phyloP scores from a whole-genome alignment of 352 stramenopile species.

The Pythium insidiosum region DNA sequence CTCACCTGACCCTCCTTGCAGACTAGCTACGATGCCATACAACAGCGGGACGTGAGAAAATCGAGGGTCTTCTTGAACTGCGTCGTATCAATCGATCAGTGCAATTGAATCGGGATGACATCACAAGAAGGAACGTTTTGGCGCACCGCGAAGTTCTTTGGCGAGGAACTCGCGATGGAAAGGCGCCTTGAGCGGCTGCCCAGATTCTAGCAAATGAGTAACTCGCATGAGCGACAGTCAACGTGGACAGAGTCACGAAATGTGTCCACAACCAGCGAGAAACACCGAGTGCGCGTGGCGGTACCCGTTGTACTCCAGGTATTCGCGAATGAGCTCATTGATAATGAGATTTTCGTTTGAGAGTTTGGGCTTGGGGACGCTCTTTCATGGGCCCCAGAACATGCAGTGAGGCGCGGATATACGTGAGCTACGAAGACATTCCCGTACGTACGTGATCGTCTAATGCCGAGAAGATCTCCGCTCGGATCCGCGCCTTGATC shows the following conservation, averaged over 20 bases:
- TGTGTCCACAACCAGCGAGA: constrained; percentile 29
- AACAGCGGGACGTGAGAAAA: constrained; percentile 71
- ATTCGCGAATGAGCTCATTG: constrained; percentile 93
- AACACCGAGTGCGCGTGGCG: constrained; percentile 84
- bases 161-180: constrained; percentile 79
- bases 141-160: constrained; percentile 62
- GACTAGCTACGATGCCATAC: constrained; percentile 65
- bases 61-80: constrained; percentile 56
- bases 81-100: no score
- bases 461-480: constrained; percentile 78
- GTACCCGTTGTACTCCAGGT: constrained; percentile 93
- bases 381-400: no score
- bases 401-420: no score
- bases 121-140: no score
- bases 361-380: constrained; percentile 62
- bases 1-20: constrained; percentile 28
- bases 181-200: constrained; percentile 65
- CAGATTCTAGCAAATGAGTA: constrained; percentile 42
- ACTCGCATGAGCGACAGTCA: constrained; percentile 1
- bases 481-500: constrained; percentile 79
- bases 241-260: background rate
- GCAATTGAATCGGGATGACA: no score
- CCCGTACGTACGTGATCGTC: constrained; percentile 51
- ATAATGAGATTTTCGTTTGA: constrained; percentile 92
- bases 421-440: no score